A percentile compares a stretch with the other conserved stretches of the same genome.
Evolutionary conservation across 495 filamentous ascomycete species (phyloP).

Genomic region (Penicillium malachiteum): DNA sequence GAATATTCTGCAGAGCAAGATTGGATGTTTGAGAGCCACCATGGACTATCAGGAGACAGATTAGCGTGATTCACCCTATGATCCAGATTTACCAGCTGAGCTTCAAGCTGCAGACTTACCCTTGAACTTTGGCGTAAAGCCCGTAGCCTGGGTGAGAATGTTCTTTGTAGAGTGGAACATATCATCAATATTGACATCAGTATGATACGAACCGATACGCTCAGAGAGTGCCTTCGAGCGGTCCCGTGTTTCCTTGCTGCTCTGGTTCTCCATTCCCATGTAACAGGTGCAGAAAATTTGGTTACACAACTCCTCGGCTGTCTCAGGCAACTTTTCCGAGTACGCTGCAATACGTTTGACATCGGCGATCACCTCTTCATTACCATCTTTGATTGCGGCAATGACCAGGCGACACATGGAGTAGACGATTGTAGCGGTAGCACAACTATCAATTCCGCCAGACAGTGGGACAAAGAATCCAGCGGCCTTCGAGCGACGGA

Average conservation of each 20-base stretch:
- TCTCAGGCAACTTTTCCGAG: constrained; percentile 5
- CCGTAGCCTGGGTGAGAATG: constrained; percentile 11
- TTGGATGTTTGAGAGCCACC: constrained; percentile 8
- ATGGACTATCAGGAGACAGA: constrained; percentile 1
- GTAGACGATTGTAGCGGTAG: constrained; percentile 64
- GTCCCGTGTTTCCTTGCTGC: constrained; percentile 12
- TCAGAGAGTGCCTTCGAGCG: constrained; percentile 3
- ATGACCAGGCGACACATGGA: constrained; percentile 75
- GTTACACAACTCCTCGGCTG: constrained; percentile 13
- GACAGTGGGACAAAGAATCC: constrained; percentile 56
- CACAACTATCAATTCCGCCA: constrained; percentile 67
- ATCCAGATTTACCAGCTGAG: too few species aligned
- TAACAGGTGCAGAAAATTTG: constrained; percentile 11
- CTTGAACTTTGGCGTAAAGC: constrained; percentile 12
- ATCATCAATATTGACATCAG: constrained; percentile 13
- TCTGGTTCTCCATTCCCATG: constrained; percentile 13
- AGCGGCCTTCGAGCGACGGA: constrained; percentile 59
- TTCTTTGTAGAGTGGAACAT: constrained; percentile 11
- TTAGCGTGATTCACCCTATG: neutral
- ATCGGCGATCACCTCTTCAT: constrained; percentile 12
- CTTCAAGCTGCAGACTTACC: constrained; percentile 1
- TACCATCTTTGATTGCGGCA: constrained; percentile 49
- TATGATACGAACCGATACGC: constrained; percentile 11
- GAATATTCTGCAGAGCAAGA: constrained; percentile 12
- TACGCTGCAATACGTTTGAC: constrained; percentile 15